Evolutionary conservation across 1,284 basidiomycete species (phyloP).

Genomic region (Coniferiporia sulphurascens): DNA sequence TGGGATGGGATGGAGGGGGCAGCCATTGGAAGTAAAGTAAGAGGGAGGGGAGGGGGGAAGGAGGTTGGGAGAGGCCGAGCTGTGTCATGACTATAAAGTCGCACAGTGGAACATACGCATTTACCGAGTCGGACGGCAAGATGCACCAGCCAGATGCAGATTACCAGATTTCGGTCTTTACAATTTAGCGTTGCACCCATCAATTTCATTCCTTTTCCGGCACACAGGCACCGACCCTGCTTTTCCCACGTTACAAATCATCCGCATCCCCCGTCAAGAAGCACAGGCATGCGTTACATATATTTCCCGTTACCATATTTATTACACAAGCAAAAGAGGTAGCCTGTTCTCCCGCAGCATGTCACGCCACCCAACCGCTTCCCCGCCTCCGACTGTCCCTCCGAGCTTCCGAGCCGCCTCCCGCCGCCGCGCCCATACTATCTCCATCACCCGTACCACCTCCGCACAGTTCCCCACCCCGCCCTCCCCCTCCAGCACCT

Average conservation of each 20-base stretch:
- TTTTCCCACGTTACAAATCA: not conserved
- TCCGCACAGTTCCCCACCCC: conserved; percentile 58
- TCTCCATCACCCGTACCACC: conserved; percentile 50
- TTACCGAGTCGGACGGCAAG: conserved; percentile 4
- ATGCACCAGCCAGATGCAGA: not conserved
- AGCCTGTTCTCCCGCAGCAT: conserved; percentile 39
- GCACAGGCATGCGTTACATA: not conserved
- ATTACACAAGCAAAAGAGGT: conserved; percentile 57
- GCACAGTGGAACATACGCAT: not conserved
- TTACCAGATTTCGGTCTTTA: conserved; percentile 3
- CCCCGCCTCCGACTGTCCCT: conserved; percentile 18
- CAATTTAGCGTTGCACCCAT: conserved; percentile 11
- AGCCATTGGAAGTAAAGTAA: conserved; percentile 1
- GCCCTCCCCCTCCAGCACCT: conserved; percentile 42
- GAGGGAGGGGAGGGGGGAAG: not conserved
- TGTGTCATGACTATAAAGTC: not conserved
- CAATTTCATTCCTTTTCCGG: not conserved
- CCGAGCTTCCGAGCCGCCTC: too few relatives aligned
- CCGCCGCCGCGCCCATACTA: conserved; percentile 47
- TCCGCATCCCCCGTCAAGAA: conserved; percentile 7
- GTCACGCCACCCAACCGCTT: conserved; percentile 55
- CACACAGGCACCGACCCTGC: not conserved
- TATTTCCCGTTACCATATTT: not conserved
- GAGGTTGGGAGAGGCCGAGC: conserved; percentile 14
- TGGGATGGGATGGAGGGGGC: conserved; percentile 13